These are phyloP conservation scores for Neurospora cerealis DNA, from an alignment of 495 filamentous ascomycete genomes.

Conservation along the genomic window DNA sequence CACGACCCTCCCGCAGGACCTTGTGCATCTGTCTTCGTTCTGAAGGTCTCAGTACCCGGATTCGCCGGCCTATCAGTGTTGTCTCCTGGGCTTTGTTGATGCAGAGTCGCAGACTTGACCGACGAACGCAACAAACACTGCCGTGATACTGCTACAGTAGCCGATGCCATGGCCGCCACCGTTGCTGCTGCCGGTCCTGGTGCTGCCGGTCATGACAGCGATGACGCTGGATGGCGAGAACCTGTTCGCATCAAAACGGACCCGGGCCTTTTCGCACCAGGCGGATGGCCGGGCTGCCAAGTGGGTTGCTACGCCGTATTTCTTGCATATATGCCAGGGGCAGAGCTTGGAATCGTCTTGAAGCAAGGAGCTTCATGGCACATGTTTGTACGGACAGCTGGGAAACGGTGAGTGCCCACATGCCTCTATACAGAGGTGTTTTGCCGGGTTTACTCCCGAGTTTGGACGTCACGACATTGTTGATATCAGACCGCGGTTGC, in stretches of 20 bases:
- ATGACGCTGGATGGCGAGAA: constrained; percentile 3
- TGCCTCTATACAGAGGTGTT: not conserved
- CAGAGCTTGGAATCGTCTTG: not conserved
- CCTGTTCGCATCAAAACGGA: constrained; percentile 3
- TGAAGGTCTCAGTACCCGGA: not conserved
- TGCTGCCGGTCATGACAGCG: not conserved
- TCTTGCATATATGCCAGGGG: not conserved
- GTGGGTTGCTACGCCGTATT: not conserved
- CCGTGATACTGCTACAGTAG: not conserved
- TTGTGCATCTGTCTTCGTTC: not conserved
- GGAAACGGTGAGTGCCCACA: not conserved
- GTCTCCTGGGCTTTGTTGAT: not conserved
- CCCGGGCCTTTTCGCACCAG: not conserved
- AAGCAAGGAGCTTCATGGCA: not conserved
- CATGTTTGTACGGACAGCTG: not conserved
- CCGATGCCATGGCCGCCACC: not conserved
- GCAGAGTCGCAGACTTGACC: not conserved
- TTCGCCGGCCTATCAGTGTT: not conserved
- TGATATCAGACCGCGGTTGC: not conserved
- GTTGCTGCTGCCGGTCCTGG: not conserved
- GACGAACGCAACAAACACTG: not conserved
- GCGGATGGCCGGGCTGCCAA: not conserved
- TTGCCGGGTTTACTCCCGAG: not conserved
- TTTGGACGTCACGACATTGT: not conserved
- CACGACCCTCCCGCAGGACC: not conserved